Evolutionary conservation across 192 early-diverging fungal species (phyloP), one percentile per base, ranked within the genome.

Genomic region (Dimargaris verticillata): DNA sequence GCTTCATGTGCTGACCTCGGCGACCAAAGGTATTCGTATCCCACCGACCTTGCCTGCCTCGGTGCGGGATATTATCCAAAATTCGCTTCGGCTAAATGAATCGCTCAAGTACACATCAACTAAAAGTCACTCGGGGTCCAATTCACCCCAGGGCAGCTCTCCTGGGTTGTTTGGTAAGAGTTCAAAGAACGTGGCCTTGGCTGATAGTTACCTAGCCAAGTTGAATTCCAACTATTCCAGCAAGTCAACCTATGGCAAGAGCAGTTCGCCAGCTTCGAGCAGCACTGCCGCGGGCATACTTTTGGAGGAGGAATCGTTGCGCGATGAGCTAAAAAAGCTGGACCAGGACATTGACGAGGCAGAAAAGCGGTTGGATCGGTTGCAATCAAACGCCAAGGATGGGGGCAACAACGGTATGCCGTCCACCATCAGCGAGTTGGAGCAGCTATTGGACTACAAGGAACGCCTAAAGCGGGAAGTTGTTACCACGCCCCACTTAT

Each of bases 51-150:
- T 77, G 61, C 68, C 75, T 51, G 62, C 70, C 20, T 63, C 67
- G 0, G 65, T 77, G 29, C 71, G 70, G 22, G 70, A 74, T 58
- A 69, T 65, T 13, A 70, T 77, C 18, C 69, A 77, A 54, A 64
- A 66, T 33, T 73, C 75, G 28, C 66, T 77, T 15, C 68, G 64
- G 44, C 62, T 76, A 61, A 66, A 20, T 64, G 48, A 28, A 57
- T 57, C n/a, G n/a, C 59, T 20, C 38, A 44, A 11, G 62, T 44
- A 25, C 42, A 26, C 48, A 11, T 51, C 49, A 7, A 25, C 49
- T 11, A 26, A 26, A 11, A 10, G 14, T 20, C 26, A 20, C 49
- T 11, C 49, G 6, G 49, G 49, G 22, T 11, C 22, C 26, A 26
- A 26, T 26, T 25, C 22, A 25, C 49, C 20, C 49, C 22, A 26